A percentile compares a stretch with the other conserved stretches of the same genome.
Evolutionary conservation across 345 rosid genomes (phyloP).

Genomic region (Lumnitzera racemosa): DNA sequence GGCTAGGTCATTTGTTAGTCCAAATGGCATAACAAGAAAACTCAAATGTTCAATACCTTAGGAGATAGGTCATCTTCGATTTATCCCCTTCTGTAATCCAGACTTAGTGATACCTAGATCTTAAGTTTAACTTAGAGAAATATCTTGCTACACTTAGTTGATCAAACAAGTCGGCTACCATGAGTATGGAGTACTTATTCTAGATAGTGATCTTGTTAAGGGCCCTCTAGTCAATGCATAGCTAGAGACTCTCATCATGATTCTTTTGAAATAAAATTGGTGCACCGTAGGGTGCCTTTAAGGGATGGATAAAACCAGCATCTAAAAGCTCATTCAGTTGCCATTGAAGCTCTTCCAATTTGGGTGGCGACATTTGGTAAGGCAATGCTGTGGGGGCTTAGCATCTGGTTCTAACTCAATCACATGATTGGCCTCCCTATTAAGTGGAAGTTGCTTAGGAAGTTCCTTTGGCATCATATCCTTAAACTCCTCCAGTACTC

Average conservation of each 20-base stretch:
- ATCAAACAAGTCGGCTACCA: constrained; percentile 6
- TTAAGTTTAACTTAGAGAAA: constrained; percentile 3
- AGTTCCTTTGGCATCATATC: too few relatives aligned
- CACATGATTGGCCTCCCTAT: too few relatives aligned
- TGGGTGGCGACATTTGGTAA: too few relatives aligned
- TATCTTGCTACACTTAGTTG: background rate
- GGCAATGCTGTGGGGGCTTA: too few relatives aligned
- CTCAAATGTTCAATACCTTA: constrained; percentile 1
- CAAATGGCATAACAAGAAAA: background rate
- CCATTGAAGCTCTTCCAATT: too few relatives aligned
- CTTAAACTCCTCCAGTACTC: too few relatives aligned
- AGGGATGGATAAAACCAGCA: background rate
- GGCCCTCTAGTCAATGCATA: constrained; percentile 2
- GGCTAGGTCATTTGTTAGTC: background rate
- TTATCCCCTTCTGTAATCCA: constrained; percentile 6
- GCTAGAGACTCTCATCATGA: background rate
- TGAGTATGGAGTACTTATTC: constrained; percentile 4
- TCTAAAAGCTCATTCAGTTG: too few relatives aligned
- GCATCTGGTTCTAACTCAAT: too few relatives aligned
- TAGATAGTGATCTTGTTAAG: constrained; percentile 11
- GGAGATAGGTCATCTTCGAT: background rate
- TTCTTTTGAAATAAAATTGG: background rate
- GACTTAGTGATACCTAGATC: constrained; percentile 10
- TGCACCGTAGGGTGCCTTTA: background rate
- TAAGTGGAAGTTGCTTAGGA: too few relatives aligned